Base-by-base conservation (phyloP, 2,329 filamentous ascomycete species). In the Diaporthe helianthi region DNA sequence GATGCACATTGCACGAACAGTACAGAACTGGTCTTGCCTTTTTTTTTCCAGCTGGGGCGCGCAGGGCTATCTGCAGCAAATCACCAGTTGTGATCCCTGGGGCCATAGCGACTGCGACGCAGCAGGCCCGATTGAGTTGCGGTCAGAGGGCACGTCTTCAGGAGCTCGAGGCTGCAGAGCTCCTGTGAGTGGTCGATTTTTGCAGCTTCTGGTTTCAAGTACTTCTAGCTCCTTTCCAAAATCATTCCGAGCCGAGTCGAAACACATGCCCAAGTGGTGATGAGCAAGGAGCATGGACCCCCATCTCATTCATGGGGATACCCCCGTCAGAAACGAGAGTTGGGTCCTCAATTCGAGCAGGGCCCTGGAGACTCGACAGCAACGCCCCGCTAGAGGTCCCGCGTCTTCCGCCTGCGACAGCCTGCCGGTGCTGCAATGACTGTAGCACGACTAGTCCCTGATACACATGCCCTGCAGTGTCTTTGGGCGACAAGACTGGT, bases 161-260 rank as follows among this genome's bases (percentile, higher is more conserved):
- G 58, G 58, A 63, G 58, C 58, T 63, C 41, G 41, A 33, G 44
- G 41, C 58, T 29, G 22, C 41, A 36, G 58, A 31, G 29, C 44
- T 36, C 44, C 41, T 63, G 58, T 63, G 58, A 63, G 58, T 49
- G 58, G 58, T 49, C 15, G 44, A 29, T 63, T 49, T 49, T 63
- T 58, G 47, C 41, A 52, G 26, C 33, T 64, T 60, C 41, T 38
- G 49, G 69, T 71, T 71, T 71, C 69, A 71, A 33, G 67, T 69
- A 65, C 67, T 71, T 71, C 69, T 71, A 69, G 67, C 67, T 68
- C 53, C 63, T 36, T 71, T 71, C 67, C 49, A 64, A 53, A 58
- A 55, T 47, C 63, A 60, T 69, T 69, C 67, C 24, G 52, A 63
- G 51, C 60, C 69, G 68, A 17, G 67, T 65, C 66, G 69, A 70